These are phyloP conservation scores for Jatropha podagrica DNA, from an alignment of 441 rosid genomes.

Conservation along the genomic window DNA sequence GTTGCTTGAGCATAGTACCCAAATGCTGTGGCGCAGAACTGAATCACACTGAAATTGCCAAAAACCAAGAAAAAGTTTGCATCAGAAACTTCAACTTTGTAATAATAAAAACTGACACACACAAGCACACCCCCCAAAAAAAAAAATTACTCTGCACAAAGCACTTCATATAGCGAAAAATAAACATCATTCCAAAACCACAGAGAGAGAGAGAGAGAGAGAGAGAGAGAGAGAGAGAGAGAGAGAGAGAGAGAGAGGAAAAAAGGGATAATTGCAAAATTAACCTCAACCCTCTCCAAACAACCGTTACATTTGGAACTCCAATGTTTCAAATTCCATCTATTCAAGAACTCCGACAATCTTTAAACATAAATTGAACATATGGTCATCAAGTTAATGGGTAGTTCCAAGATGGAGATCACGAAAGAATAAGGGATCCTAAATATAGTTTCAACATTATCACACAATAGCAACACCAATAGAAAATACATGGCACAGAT, in stretches of 20 bases:
- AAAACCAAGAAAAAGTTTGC: neutral
- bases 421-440: neutral
- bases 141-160: neutral
- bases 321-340: neutral
- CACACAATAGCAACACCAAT: neutral
- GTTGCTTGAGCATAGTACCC: constrained; percentile 99
- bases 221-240: neutral
- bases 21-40: constrained; percentile 94
- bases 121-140: too few relatives aligned
- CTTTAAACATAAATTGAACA: neutral
- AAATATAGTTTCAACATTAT: neutral
- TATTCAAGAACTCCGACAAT: neutral
- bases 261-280: neutral
- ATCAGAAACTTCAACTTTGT: neutral
- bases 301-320: neutral
- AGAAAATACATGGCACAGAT: neutral
- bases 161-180: neutral
- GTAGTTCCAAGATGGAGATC: neutral
- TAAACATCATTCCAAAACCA: neutral
- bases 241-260: neutral
- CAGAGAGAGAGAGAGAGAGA: neutral
- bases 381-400: neutral
- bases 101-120: too few relatives aligned
- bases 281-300: neutral
- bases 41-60: constrained; percentile 80